Evolutionary conservation across 2,329 filamentous ascomycete genomes (phyloP).

Genomic region (Talaromyces sp.): DNA sequence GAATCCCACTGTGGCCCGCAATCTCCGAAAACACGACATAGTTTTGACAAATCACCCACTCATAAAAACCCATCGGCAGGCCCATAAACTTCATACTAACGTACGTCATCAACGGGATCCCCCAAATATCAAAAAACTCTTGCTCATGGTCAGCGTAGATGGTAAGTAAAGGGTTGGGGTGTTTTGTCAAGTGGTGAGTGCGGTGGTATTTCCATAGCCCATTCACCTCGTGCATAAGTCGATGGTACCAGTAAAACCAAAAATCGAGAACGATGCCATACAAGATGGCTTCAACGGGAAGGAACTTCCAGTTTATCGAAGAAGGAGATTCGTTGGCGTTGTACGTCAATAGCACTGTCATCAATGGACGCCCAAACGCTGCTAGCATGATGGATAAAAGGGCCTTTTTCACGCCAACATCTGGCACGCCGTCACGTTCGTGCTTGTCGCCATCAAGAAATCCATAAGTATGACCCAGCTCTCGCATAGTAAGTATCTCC

Average conservation of each 20-base stretch:
- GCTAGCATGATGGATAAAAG: constrained; percentile 23
- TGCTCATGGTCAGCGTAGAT: constrained; percentile 36
- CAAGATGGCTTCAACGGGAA: constrained; percentile 29
- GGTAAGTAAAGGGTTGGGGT: constrained; percentile 33
- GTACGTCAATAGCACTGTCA: constrained; percentile 23
- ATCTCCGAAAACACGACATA: constrained; percentile 38
- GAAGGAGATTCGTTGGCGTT: constrained; percentile 13
- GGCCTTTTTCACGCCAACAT: constrained; percentile 27
- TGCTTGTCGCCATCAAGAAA: constrained; percentile 40
- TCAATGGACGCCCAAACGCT: constrained; percentile 20
- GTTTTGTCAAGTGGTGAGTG: constrained; percentile 39
- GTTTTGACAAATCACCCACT: constrained; percentile 40
- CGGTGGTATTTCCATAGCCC: constrained; percentile 36
- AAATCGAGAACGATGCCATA: constrained; percentile 38
- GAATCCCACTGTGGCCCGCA: constrained; percentile 34
- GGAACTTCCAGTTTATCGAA: constrained; percentile 24
- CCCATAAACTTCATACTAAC: constrained; percentile 27
- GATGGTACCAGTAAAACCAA: constrained; percentile 40
- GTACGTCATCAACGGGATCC: constrained; percentile 32
- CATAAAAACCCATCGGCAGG: constrained; percentile 39
- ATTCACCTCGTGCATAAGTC: constrained; percentile 33
- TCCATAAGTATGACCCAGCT: constrained; percentile 28
- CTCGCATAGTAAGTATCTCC: constrained; percentile 28
- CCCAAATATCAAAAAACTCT: constrained; percentile 34
- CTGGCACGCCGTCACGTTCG: constrained; percentile 34